Evolutionary conservation across 2,329 filamentous ascomycete species (phyloP).

Genomic region (Calonectria pteridis): DNA sequence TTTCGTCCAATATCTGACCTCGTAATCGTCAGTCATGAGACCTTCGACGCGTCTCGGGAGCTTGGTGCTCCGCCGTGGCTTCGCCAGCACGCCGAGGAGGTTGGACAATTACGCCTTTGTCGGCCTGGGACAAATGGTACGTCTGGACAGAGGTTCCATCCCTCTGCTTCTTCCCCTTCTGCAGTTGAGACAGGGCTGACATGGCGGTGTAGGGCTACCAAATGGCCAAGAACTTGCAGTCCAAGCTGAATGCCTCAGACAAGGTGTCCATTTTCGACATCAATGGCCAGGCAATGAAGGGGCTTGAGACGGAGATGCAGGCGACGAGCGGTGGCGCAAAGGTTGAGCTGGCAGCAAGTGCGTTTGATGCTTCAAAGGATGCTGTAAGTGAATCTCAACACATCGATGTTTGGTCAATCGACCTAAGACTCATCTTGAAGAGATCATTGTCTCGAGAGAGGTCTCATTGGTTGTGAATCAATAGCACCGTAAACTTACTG

Average conservation of each 20-base stretch:
- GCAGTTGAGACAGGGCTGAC: constrained; percentile 23
- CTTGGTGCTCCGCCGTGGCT: constrained; percentile 59
- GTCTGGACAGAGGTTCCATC: constrained; percentile 20
- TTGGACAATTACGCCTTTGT: constrained; percentile 70
- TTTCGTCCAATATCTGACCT: neutral
- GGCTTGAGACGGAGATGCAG: constrained; percentile 62
- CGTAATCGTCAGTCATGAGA: constrained; percentile 31
- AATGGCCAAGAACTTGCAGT: constrained; percentile 73
- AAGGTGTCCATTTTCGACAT: constrained; percentile 68
- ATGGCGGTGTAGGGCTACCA: constrained; percentile 63
- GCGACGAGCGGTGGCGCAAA: constrained; percentile 59
- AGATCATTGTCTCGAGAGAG: neutral
- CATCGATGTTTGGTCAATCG: neutral
- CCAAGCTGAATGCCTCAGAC: constrained; percentile 65
- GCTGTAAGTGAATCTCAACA: constrained; percentile 58
- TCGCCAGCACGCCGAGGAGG: constrained; percentile 61
- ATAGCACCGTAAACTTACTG: neutral
- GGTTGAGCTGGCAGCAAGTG: constrained; percentile 59
- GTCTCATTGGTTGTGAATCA: neutral
- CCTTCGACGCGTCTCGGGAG: constrained; percentile 41
- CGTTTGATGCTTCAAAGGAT: constrained; percentile 62
- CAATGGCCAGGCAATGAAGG: constrained; percentile 62
- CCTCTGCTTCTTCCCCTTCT: neutral
- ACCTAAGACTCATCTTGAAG: neutral
- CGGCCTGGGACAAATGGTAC: constrained; percentile 72